Evolutionary conservation across 805 yeast genomes (phyloP).

Genomic region (Metschnikowia bowlesiae): DNA sequence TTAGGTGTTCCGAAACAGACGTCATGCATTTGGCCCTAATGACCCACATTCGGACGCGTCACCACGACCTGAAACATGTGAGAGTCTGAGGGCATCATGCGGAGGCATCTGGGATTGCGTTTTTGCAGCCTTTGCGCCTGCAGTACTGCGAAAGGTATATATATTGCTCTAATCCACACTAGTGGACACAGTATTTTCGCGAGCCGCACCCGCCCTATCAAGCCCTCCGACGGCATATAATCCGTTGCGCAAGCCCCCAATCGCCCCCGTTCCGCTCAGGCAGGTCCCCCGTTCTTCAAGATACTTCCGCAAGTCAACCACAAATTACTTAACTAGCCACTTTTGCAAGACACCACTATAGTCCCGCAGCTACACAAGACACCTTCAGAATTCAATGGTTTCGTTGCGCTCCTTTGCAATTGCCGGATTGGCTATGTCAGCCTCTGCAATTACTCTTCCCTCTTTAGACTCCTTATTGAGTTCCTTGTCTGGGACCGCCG

Average conservation of each 20-base stretch:
- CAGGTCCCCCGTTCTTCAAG: too few relatives aligned
- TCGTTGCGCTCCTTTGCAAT: conserved; percentile 14
- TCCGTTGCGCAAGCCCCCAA: neutral
- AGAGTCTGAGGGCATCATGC: neutral
- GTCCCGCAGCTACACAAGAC: too few relatives aligned
- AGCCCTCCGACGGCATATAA: conserved; percentile 1
- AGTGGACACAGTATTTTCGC: neutral
- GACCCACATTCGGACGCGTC: neutral
- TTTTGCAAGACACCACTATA: too few relatives aligned
- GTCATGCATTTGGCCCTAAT: neutral
- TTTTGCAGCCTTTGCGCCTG: conserved; percentile 1
- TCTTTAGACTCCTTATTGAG: conserved; percentile 11
- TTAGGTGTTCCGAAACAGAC: neutral
- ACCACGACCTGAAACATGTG: neutral
- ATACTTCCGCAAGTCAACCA: too few relatives aligned
- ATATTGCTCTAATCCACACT: neutral
- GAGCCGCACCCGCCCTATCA: conserved; percentile 1
- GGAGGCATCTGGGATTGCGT: neutral
- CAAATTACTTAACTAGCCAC: too few relatives aligned
- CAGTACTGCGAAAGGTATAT: neutral
- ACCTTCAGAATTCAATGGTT: conserved; percentile 8
- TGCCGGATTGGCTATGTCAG: conserved; percentile 10
- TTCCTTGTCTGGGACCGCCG: conserved; percentile 8
- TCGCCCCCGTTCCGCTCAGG: neutral
- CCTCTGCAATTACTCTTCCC: conserved; percentile 14